A percentile compares a stretch with the other conserved stretches of the same genome.
These are phyloP conservation scores for Arthroderma uncinatum DNA, from an alignment of 2,329 filamentous ascomycete species.

Conservation along the genomic window DNA sequence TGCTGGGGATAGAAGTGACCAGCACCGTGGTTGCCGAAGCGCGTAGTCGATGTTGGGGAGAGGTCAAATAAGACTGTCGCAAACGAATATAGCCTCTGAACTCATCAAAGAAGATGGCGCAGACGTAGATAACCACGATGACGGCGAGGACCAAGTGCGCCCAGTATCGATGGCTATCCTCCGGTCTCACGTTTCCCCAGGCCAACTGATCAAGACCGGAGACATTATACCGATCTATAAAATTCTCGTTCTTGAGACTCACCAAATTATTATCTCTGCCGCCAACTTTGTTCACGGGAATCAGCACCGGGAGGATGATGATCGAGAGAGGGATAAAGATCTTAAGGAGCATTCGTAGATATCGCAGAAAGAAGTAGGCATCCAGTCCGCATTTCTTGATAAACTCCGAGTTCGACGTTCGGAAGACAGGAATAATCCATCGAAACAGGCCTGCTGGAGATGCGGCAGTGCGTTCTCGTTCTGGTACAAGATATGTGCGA, in stretches of 20 bases:
- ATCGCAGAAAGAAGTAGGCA: conserved; percentile 94
- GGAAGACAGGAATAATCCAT: conserved; percentile 51
- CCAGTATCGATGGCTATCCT: conserved; percentile 61
- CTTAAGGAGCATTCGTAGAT: conserved; percentile 71
- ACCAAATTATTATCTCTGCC: conserved; percentile 49
- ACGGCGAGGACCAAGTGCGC: conserved; percentile 75
- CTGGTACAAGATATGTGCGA: conserved; percentile 74
- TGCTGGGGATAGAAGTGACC: conserved; percentile 77
- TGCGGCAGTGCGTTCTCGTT: conserved; percentile 68
- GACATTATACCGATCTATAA: conserved; percentile 36
- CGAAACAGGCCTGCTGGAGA: conserved; percentile 49
- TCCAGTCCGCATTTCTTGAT: conserved; percentile 94
- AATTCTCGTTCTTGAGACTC: conserved; percentile 22
- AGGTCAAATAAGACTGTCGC: conserved; percentile 87
- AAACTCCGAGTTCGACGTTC: conserved; percentile 64
- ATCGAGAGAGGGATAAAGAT: conserved; percentile 78
- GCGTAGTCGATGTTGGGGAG: conserved; percentile 81
- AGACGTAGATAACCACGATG: conserved; percentile 69
- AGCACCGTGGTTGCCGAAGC: conserved; percentile 93
- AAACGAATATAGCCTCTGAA: conserved; percentile 81
- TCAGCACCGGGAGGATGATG: conserved; percentile 69
- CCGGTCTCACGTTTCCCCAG: conserved; percentile 69
- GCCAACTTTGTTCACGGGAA: conserved; percentile 71
- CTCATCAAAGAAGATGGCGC: conserved; percentile 76
- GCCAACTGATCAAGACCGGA: conserved; percentile 70